These are phyloP conservation scores for Xylariaceae sp. DNA, from an alignment of 2,329 filamentous ascomycete genomes.

Conservation along the genomic window DNA sequence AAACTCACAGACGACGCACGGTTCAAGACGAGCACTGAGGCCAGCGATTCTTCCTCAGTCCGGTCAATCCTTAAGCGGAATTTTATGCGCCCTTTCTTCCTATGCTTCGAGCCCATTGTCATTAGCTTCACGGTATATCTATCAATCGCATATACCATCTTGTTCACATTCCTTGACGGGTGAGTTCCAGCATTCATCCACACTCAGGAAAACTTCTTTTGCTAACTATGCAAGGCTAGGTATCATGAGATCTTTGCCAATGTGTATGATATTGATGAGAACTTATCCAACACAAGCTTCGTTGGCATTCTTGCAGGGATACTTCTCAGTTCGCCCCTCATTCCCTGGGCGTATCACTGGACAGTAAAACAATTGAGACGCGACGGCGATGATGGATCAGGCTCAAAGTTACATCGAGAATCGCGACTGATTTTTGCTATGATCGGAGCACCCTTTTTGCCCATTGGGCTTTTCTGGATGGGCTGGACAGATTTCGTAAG, in stretches of 20 bases:
- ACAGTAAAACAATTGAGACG: slow-evolving; percentile 21
- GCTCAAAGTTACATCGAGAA: slow-evolving; percentile 26
- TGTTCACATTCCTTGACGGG: slow-evolving; percentile 45
- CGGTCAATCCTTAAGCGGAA: slow-evolving; percentile 22
- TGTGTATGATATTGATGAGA: slow-evolving; percentile 36
- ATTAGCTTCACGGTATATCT: slow-evolving; percentile 44
- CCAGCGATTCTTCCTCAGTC: slow-evolving; percentile 21
- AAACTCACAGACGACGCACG: slow-evolving; percentile 24
- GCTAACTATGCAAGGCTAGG: slow-evolving; percentile 31
- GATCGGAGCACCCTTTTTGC: slow-evolving; percentile 35
- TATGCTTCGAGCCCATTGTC: slow-evolving; percentile 36
- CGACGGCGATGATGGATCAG: slow-evolving; percentile 10
- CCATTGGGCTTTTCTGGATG: slow-evolving; percentile 43
- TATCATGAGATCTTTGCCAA: slow-evolving; percentile 42
- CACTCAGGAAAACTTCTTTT: neutral
- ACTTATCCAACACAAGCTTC: slow-evolving; percentile 38
- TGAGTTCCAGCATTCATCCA: neutral
- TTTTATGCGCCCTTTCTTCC: slow-evolving; percentile 26
- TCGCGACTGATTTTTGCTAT: slow-evolving; percentile 36
- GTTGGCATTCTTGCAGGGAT: slow-evolving; percentile 37
- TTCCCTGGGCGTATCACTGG: slow-evolving; percentile 25
- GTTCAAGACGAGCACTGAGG: slow-evolving; percentile 21
- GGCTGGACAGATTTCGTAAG: slow-evolving; percentile 36
- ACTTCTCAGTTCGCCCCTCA: slow-evolving; percentile 25
- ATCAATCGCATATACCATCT: slow-evolving; percentile 44